Conservation (phyloP, 192 early-diverging fungal genomes). For the Coemansia sp. region DNA sequence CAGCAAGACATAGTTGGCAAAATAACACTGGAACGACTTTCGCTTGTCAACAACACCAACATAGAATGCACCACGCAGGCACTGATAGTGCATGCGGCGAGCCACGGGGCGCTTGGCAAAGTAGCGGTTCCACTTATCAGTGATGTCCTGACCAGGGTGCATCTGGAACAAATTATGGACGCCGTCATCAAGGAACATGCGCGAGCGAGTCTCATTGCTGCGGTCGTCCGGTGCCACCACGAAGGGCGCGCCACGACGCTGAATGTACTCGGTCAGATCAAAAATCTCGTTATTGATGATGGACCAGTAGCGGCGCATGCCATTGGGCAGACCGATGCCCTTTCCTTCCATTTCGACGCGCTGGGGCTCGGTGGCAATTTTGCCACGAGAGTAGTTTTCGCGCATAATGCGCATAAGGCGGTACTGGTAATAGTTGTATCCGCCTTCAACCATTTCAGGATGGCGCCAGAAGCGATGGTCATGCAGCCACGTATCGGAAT, state of each 20-base stretch:
- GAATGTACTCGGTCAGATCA: slow-evolving; percentile 68
- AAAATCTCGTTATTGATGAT: slow-evolving; percentile 70
- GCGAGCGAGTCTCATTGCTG: slow-evolving; percentile 43
- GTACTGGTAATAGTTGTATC: slow-evolving; percentile 65
- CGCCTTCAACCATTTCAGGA: slow-evolving; percentile 50
- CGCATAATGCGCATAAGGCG: slow-evolving; percentile 62
- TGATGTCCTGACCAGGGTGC: slow-evolving; percentile 65
- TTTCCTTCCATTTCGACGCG: slow-evolving; percentile 59
- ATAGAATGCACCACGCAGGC: slow-evolving; percentile 80
- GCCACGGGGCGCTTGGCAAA: slow-evolving; percentile 45
- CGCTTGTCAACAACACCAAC: slow-evolving; percentile 81
- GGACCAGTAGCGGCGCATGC: slow-evolving; percentile 56
- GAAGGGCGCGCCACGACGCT: slow-evolving; percentile 54
- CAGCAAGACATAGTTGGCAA: slow-evolving; percentile 81
- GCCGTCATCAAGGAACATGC: slow-evolving; percentile 61
- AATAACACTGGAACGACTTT: slow-evolving; percentile 71
- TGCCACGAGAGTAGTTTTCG: slow-evolving; percentile 65
- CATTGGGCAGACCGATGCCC: slow-evolving; percentile 42
- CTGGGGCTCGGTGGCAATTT: slow-evolving; percentile 59
- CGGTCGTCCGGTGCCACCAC: slow-evolving; percentile 46
- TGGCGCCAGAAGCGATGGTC: slow-evolving; percentile 64
- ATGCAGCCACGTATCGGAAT: slow-evolving; percentile 64
- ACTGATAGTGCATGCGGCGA: slow-evolving; percentile 59
- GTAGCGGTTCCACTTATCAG: slow-evolving; percentile 57
- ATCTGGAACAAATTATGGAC: slow-evolving; percentile 66